These are phyloP conservation scores for Omphalotus guepiniiformis DNA, from an alignment of 768 basidiomycete genomes.

Conservation along the genomic window DNA sequence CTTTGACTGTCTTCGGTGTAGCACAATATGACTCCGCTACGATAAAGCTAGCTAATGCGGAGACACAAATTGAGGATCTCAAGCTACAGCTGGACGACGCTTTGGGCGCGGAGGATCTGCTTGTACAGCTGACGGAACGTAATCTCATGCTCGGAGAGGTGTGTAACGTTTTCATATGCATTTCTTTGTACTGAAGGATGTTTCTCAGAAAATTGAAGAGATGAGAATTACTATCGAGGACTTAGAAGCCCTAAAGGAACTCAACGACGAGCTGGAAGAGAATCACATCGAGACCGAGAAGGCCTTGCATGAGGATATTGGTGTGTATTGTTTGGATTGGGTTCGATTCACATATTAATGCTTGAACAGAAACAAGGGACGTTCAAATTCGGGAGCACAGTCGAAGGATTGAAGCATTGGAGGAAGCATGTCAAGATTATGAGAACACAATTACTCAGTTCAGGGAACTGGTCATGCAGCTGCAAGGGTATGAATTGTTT, in stretches of 20 bases:
- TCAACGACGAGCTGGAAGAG: conserved; percentile 96
- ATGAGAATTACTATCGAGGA: conserved; percentile 97
- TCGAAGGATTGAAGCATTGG: conserved; percentile 61
- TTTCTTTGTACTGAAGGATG: neutral
- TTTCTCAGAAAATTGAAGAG: conserved; percentile 87
- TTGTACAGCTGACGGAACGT: conserved; percentile 91
- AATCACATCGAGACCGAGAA: conserved; percentile 94
- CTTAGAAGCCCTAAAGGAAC: conserved; percentile 91
- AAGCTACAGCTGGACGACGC: conserved; percentile 95
- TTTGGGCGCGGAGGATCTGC: conserved; percentile 92
- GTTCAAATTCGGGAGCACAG: conserved; percentile 61
- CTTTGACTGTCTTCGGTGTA: conserved; percentile 21
- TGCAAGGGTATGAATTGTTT: conserved; percentile 61
- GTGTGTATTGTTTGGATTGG: too few species aligned
- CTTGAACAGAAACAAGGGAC: conserved; percentile 69
- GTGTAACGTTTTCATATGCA: conserved; percentile 13
- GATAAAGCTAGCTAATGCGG: conserved; percentile 82
- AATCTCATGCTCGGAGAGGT: conserved; percentile 92
- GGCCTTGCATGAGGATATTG: conserved; percentile 82
- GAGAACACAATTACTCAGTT: conserved; percentile 89
- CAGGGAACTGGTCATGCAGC: conserved; percentile 80
- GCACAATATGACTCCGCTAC: conserved; percentile 77
- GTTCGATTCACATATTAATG: too few species aligned
- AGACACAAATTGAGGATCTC: conserved; percentile 88
- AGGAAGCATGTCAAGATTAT: conserved; percentile 79